Evolutionary conservation across 352 stramenopile genomes (phyloP).

Genomic region (Hyaloperonospora brassicae): DNA sequence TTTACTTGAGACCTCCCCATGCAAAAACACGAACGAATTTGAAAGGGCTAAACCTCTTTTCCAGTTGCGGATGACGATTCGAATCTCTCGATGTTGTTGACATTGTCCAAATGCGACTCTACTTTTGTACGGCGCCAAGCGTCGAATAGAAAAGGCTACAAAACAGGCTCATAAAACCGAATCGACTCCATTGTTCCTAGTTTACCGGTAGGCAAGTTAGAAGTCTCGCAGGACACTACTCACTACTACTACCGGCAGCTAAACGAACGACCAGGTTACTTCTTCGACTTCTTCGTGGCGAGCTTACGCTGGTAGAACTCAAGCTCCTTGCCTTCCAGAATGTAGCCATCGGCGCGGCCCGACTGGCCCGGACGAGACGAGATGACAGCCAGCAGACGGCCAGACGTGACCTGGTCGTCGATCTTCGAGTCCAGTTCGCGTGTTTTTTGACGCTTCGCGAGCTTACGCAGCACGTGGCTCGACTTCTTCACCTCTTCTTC

Average conservation of each 20-base stretch:
- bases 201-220: slow-evolving; percentile 20
- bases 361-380: slow-evolving; percentile 97
- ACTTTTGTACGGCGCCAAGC: too few relatives aligned
- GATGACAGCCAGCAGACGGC: slow-evolving; percentile 95
- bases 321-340: slow-evolving; percentile 99
- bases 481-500: slow-evolving; percentile 91
- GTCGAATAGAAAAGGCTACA: neutral
- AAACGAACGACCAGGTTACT: slow-evolving; percentile 47
- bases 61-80: too few relatives aligned
- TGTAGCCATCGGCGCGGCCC: slow-evolving; percentile 96
- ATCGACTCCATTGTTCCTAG: slow-evolving; percentile 40
- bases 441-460: slow-evolving; percentile 89
- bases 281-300: slow-evolving; percentile 98
- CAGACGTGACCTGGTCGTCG: slow-evolving; percentile 95
- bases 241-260: too few relatives aligned
- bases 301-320: slow-evolving; percentile 99
- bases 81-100: too few relatives aligned
- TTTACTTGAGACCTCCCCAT: slow-evolving; percentile 72
- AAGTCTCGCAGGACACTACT: neutral
- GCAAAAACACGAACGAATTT: neutral
- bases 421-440: slow-evolving; percentile 90
- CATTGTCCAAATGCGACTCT: too few relatives aligned
- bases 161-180: slow-evolving; percentile 20
- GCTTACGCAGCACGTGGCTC: slow-evolving; percentile 89
- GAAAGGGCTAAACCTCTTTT: too few relatives aligned